Percentiles rank a stretch among this genome's conserved stretches.
Evolutionary conservation across 2,329 filamentous ascomycete genomes (phyloP).

Genomic region (Ophiocordyceps camponoti-rufipedis): DNA sequence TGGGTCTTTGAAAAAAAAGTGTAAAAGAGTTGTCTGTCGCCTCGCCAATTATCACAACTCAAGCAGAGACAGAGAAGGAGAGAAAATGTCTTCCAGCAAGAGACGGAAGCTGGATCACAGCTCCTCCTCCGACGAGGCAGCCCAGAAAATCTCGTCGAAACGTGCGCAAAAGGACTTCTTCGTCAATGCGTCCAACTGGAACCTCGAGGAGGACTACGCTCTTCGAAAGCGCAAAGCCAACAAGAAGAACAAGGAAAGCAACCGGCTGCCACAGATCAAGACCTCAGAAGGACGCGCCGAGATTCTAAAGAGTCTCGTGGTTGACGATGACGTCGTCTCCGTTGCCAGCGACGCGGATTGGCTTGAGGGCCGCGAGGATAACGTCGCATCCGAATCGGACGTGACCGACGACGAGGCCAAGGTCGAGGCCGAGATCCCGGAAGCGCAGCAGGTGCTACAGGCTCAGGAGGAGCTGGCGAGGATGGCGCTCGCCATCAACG

Average conservation of each 20-base stretch:
- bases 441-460: constrained; percentile 61
- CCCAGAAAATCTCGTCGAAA: constrained; percentile 12
- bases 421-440: constrained; percentile 47
- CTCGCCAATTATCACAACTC: neutral
- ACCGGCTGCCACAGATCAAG: constrained; percentile 61
- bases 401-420: constrained; percentile 29
- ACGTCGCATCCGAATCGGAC: constrained; percentile 28
- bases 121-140: constrained; percentile 24
- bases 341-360: constrained; percentile 42
- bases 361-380: constrained; percentile 41
- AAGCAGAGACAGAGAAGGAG: neutral
- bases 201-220: constrained; percentile 86
- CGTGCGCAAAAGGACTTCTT: constrained; percentile 47
- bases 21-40: neutral
- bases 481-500: constrained; percentile 64
- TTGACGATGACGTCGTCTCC: constrained; percentile 42
- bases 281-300: constrained; percentile 60
- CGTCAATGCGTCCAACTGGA: constrained; percentile 63
- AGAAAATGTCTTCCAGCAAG: constrained; percentile 31
- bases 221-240: constrained; percentile 60
- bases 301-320: constrained; percentile 33
- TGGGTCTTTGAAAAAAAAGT: neutral
- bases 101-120: constrained; percentile 39
- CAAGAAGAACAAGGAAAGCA: constrained; percentile 53
- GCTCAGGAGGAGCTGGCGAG: constrained; percentile 88